Evolutionary conservation across 257 asterid species (phyloP).

Genomic region (Handroanthus guayacan): DNA sequence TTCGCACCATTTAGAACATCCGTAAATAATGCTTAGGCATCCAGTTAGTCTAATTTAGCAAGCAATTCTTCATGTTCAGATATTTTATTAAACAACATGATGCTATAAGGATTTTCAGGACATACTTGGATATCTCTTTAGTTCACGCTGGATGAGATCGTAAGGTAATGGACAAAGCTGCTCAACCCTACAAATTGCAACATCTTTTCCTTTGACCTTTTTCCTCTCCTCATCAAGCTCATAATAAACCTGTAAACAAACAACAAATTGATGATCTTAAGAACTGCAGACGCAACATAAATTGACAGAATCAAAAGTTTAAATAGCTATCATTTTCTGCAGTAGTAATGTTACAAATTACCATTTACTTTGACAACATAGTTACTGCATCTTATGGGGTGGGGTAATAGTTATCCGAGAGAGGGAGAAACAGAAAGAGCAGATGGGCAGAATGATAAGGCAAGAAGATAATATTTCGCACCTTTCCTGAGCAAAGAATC

Average conservation of each 20-base stretch:
- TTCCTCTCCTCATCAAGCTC: slow-evolving; percentile 92
- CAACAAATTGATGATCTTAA: not conserved
- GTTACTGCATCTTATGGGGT: not conserved
- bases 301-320: slow-evolving; percentile 8
- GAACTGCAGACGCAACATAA: not conserved
- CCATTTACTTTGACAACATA: slow-evolving; percentile 3
- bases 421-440: not conserved
- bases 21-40: not conserved
- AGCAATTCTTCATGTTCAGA: not conserved
- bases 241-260: slow-evolving; percentile 71
- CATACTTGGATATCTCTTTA: slow-evolving; percentile 96
- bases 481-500: slow-evolving; percentile 99
- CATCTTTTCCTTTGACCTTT: slow-evolving; percentile 65
- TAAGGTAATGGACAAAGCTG: slow-evolving; percentile 98
- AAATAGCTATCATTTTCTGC: not conserved
- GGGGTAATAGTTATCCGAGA: not conserved
- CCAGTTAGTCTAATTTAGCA: slow-evolving; percentile 13
- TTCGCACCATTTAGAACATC: not conserved
- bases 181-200: slow-evolving; percentile 96
- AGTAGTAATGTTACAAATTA: not conserved
- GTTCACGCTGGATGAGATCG: slow-evolving; percentile 90
- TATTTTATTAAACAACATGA: slow-evolving; percentile 2
- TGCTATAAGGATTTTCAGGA: not conserved
- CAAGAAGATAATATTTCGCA: slow-evolving; percentile 32
- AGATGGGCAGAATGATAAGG: not conserved